phyloP scores from a whole-genome alignment of 805 yeast species.

The Hanseniaspora hatyaiensis region DNA sequence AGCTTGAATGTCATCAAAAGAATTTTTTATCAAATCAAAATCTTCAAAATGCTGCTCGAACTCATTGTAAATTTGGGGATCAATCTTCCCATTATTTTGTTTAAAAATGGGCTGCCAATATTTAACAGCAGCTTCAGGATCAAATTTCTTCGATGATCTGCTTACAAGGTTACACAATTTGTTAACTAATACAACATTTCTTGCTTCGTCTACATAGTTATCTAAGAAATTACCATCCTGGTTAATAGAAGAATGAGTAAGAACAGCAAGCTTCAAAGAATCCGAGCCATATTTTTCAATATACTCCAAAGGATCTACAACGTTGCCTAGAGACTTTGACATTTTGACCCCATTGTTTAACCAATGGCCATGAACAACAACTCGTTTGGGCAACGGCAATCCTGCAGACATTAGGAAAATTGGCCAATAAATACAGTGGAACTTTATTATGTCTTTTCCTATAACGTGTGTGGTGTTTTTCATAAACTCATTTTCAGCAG shows the following conservation, averaged over 20 bases:
- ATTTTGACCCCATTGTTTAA: slow-evolving; percentile 76
- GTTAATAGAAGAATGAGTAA: slow-evolving; percentile 62
- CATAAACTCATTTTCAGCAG: slow-evolving; percentile 20
- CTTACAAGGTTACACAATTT: slow-evolving; percentile 72
- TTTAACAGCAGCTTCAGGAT: slow-evolving; percentile 37
- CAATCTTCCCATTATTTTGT: slow-evolving; percentile 20
- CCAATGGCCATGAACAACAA: slow-evolving; percentile 93
- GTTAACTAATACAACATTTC: slow-evolving; percentile 55
- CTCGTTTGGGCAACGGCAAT: slow-evolving; percentile 53
- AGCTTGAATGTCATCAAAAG: slow-evolving; percentile 17
- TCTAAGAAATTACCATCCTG: slow-evolving; percentile 73
- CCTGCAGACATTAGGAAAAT: slow-evolving; percentile 76
- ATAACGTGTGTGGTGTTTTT: slow-evolving; percentile 56
- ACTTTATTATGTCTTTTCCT: slow-evolving; percentile 83
- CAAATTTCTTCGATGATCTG: slow-evolving; percentile 59
- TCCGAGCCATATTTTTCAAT: slow-evolving; percentile 57
- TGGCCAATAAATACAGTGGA: slow-evolving; percentile 93
- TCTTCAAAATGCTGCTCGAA: slow-evolving; percentile 20
- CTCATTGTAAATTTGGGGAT: neutral
- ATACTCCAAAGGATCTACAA: slow-evolving; percentile 75
- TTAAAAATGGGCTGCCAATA: slow-evolving; percentile 18
- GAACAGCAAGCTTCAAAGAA: slow-evolving; percentile 59
- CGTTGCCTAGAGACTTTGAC: slow-evolving; percentile 89
- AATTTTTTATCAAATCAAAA: slow-evolving; percentile 16
- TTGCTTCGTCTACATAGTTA: slow-evolving; percentile 37